Base-by-base conservation (phyloP, 768 basidiomycete species). In the Gloeostereum incarnatum region DNA sequence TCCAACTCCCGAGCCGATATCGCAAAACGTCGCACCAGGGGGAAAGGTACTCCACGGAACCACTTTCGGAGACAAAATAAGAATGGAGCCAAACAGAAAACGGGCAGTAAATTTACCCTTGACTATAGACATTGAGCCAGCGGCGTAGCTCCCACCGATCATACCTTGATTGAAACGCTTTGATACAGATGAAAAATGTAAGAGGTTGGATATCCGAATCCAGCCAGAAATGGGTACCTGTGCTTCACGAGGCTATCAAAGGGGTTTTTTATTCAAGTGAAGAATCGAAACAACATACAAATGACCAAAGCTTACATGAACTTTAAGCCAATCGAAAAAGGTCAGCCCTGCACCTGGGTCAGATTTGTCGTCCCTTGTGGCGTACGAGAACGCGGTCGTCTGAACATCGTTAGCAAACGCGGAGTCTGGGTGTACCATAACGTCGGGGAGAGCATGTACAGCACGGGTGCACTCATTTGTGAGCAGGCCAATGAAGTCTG, bases 1-100 rank as follows among this genome's bases (percentile, higher is more conserved):
- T 3, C 59, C 60, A 17, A 57, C 45, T n/a, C 58, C 57, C 23
- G 49, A 50, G 18, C 60, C 60, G 8, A 61, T 45, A 41, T 61
- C 60, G 38, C 55, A 53, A 11, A 60, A 43, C 2, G 43, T 52
- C 5, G 54, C 43, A n/a, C n/a, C n/a, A n/a, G n/a, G n/a, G n/a
- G 43, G 19, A 18, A 32, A 31, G 22, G 25, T 24, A 13, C 26
- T n/a, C 13, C 14, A 40, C 31, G 13, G 24, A n/a, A 21, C 30
- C 24, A 18, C 16, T 19, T 7, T 22, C 22, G 24, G 24, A 39
- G 22, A 35, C 24, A 40, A 18, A 22, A 9, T 38, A 5, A 9
- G 4, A n/a, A 17, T 19, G n/a, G n/a, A 13, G 27, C 13, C 33
- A 14, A 14, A 34, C 7, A 10, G n/a, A n/a, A n/a, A 20, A 14